A percentile compares a stretch with the other conserved stretches of the same genome.
phyloP scores from a whole-genome alignment of 2,329 filamentous ascomycete species.

The Phialocephala sp. region DNA sequence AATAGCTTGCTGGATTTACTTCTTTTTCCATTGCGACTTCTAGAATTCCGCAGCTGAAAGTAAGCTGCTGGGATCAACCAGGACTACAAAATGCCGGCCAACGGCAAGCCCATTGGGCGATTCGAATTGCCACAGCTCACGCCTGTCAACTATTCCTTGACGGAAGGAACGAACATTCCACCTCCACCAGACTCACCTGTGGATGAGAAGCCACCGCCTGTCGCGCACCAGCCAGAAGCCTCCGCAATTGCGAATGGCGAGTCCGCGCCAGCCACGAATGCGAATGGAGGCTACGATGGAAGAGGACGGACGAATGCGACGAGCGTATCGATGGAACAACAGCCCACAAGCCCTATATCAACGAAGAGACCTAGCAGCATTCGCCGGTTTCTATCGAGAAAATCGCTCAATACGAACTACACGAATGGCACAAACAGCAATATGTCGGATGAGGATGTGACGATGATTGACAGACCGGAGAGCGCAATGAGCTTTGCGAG shows the following conservation, averaged over 20 bases:
- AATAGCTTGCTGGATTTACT: not conserved
- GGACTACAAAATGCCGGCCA: conserved; percentile 34
- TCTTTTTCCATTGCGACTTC: conserved; percentile 15
- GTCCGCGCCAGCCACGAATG: conserved; percentile 23
- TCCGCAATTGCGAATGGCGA: conserved; percentile 20
- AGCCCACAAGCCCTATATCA: conserved; percentile 39
- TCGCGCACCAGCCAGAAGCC: conserved; percentile 17
- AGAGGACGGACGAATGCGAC: conserved; percentile 29
- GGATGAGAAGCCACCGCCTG: conserved; percentile 37
- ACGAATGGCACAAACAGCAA: conserved; percentile 36
- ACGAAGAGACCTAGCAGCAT: conserved; percentile 44
- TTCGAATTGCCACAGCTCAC: conserved; percentile 43
- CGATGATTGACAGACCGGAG: conserved; percentile 36
- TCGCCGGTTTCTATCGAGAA: conserved; percentile 45
- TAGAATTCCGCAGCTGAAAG: conserved; percentile 12
- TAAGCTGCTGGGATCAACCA: conserved; percentile 27
- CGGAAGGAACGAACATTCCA: conserved; percentile 45
- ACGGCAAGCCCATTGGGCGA: conserved; percentile 39
- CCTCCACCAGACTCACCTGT: conserved; percentile 43
- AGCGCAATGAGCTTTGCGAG: conserved; percentile 39
- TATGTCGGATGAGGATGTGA: conserved; percentile 39
- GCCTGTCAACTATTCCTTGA: conserved; percentile 43
- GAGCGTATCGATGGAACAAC: conserved; percentile 15
- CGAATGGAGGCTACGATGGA: conserved; percentile 26
- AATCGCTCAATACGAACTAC: conserved; percentile 44